Conservation (phyloP, 2,329 filamentous ascomycete species). For the Pseudogymnoascus sp. region DNA sequence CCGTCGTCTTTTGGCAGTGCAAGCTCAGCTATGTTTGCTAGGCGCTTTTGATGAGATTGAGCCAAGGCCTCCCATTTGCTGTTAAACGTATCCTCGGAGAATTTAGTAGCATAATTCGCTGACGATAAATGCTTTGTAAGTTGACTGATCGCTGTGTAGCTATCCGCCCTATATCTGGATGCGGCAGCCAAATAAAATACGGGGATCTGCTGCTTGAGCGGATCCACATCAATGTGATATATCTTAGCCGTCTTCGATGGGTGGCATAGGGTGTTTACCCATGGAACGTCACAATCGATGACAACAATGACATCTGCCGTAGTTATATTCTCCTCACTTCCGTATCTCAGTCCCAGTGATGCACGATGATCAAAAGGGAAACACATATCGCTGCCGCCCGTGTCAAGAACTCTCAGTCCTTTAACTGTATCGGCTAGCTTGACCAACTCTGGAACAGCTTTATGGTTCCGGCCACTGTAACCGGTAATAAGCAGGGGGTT, state of each 20-base stretch:
- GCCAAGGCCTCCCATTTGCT: constrained; percentile 47
- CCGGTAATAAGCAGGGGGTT: constrained; percentile 63
- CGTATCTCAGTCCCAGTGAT: constrained; percentile 64
- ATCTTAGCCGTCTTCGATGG: constrained; percentile 45
- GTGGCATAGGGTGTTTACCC: constrained; percentile 70
- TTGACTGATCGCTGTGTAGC: constrained; percentile 57
- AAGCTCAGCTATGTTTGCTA: constrained; percentile 48
- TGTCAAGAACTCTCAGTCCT: constrained; percentile 63
- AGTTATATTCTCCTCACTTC: constrained; percentile 62
- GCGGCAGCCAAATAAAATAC: constrained; percentile 61
- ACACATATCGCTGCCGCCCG: constrained; percentile 71
- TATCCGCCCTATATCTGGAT: constrained; percentile 58
- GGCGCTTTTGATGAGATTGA: constrained; percentile 46
- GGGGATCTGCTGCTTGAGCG: constrained; percentile 63
- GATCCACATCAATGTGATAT: constrained; percentile 58
- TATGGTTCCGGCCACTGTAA: constrained; percentile 61
- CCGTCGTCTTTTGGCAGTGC: constrained; percentile 52
- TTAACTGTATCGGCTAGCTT: constrained; percentile 58
- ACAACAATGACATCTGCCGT: constrained; percentile 79
- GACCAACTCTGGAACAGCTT: constrained; percentile 51
- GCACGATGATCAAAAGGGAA: constrained; percentile 63
- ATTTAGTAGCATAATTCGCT: constrained; percentile 34
- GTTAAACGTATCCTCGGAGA: constrained; percentile 31
- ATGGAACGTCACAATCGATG: constrained; percentile 79
- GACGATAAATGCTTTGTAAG: constrained; percentile 53